Conservation (phyloP, 169 alveolate genomes). For the Ichthyophthirius multifiliis region DNA sequence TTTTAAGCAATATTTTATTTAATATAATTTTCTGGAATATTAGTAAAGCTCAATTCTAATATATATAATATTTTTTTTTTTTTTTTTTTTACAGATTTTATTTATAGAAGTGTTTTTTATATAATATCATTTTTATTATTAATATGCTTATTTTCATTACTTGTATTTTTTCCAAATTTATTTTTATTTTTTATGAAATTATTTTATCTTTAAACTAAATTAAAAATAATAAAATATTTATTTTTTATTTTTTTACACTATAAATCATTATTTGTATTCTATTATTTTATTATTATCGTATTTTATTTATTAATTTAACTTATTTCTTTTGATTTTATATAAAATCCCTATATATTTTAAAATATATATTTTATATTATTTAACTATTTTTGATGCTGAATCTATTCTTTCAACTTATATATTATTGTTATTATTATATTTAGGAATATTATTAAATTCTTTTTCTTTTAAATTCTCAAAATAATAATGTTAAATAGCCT, state of each 20-base stretch:
- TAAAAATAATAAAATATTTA: neutral
- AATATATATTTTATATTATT: neutral
- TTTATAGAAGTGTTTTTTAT: neutral
- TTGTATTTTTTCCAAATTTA: neutral
- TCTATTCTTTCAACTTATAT: constrained; percentile 15
- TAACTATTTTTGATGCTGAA: constrained; percentile 18
- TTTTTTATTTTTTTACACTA: neutral
- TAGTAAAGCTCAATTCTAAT: neutral
- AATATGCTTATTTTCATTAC: neutral
- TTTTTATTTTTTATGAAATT: neutral
- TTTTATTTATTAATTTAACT: neutral
- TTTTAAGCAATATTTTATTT: constrained; percentile 4
- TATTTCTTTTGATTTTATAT: neutral
- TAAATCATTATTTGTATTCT: neutral
- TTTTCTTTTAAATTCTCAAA: constrained; percentile 76
- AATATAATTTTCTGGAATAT: constrained; percentile 6
- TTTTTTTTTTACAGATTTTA: neutral
- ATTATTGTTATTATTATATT: neutral
- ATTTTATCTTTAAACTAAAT: neutral
- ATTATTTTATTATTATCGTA: neutral
- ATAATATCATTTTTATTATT: neutral
- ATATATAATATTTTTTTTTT: neutral
- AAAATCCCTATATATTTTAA: neutral
- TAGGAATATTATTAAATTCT: neutral
- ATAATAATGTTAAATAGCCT: constrained; percentile 83